These are phyloP conservation scores for Ceratobasidium papillatum DNA, from an alignment of 1,284 basidiomycete genomes.

Conservation along the genomic window DNA sequence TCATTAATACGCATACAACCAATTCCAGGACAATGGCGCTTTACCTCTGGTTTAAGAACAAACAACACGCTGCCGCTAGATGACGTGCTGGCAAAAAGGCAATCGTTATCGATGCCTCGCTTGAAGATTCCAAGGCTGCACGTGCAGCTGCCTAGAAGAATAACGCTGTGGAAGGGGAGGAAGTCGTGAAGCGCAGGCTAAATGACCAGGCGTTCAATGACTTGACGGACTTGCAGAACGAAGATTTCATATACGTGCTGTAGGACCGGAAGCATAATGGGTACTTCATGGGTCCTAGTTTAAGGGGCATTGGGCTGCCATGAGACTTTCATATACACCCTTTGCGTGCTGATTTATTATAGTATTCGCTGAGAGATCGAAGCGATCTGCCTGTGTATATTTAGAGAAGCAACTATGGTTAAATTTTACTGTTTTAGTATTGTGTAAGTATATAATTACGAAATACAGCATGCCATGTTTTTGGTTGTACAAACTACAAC, in stretches of 20 bases:
- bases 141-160: slow-evolving; percentile 43
- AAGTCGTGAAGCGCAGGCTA: slow-evolving; percentile 47
- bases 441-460: too few species aligned
- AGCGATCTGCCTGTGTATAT: too few species aligned
- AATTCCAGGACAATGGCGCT: slow-evolving; percentile 51
- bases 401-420: too few species aligned
- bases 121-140: slow-evolving; percentile 51
- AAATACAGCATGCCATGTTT: too few species aligned
- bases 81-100: slow-evolving; percentile 54
- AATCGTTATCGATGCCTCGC: slow-evolving; percentile 56
- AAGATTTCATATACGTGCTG: slow-evolving; percentile 59
- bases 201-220: slow-evolving; percentile 59
- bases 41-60: slow-evolving; percentile 57
- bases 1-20: background rate
- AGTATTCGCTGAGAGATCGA: too few species aligned
- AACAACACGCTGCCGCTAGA: slow-evolving; percentile 53
- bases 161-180: slow-evolving; percentile 43
- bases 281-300: too few species aligned
- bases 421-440: too few species aligned
- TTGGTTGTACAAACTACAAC: too few species aligned
- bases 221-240: slow-evolving; percentile 58
- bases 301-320: too few species aligned
- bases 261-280: too few species aligned
- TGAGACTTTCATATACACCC: too few species aligned
- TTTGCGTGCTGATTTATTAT: too few species aligned